Percentiles rank a stretch among this genome's conserved stretches.
Evolutionary conservation across 2,329 filamentous ascomycete species (phyloP).

Genomic region (Alternaria gansuensis): DNA sequence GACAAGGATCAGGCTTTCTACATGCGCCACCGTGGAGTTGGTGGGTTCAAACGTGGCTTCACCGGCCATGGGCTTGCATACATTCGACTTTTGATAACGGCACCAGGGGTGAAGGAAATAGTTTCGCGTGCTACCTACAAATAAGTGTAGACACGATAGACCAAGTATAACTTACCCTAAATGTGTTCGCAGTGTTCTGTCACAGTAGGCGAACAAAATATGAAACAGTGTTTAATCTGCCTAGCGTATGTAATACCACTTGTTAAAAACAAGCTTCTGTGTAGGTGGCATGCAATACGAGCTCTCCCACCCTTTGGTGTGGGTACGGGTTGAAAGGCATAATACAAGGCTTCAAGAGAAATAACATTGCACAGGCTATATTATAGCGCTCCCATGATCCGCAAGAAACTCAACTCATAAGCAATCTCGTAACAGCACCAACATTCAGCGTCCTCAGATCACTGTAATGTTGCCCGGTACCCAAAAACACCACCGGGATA

Average conservation of each 20-base stretch:
- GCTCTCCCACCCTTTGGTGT: background rate
- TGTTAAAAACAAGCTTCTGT: no score
- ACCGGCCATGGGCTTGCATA: background rate
- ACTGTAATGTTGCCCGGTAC: constrained; percentile 73
- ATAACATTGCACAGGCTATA: background rate
- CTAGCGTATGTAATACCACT: background rate
- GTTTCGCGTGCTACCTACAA: no score
- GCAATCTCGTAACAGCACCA: constrained; percentile 67
- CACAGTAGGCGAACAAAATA: background rate
- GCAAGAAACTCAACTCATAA: constrained; percentile 60
- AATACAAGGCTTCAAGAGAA: background rate
- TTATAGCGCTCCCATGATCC: background rate
- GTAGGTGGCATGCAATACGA: background rate
- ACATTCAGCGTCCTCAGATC: constrained; percentile 71
- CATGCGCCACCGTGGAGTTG: background rate
- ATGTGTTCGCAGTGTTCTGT: background rate
- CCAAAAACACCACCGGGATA: constrained; percentile 93
- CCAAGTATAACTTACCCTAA: no score
- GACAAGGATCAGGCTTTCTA: background rate
- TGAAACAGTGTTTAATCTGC: no score
- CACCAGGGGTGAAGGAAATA: no score
- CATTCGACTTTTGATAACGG: background rate
- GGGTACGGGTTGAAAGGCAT: background rate
- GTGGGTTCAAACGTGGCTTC: background rate
- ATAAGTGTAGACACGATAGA: no score